Evolutionary conservation across 805 yeast genomes (phyloP), one percentile per base, ranked within the genome.

Genomic region (Saccharomycopsis sp.): DNA sequence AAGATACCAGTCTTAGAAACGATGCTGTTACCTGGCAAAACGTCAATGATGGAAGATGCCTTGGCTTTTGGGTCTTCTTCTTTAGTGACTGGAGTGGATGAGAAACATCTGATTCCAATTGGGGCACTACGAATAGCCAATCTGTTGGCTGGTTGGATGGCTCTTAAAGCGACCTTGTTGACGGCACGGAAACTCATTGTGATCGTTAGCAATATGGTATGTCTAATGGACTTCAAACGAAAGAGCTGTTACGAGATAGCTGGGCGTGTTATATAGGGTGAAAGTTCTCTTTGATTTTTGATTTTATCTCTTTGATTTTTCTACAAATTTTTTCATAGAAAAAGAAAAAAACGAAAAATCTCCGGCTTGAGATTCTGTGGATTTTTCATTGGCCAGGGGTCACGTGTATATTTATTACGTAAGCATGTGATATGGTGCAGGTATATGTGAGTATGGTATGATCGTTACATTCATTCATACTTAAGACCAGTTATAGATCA

Each of bases 1-100:
- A 94, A 79, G 70, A 92, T 82, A 71, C 97, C 97, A 63, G 97
- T 90, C 84, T 94, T 94, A 66, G 97, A 83, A 67, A 93, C 74
- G 67, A 83, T 78, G 69, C 84, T 83, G 84, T 83, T 86, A 73
- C 97, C 97, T 74, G 99, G 99, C 67, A 94, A 77, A 64, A 97
- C 89, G 70, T 88, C 92, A 69, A 93, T 84, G 75, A 93, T 84
- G 56, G 97, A 84, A 70, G 82, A 75, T 60, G 99, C 99, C 82
- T 89, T 89, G 67, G 86, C 81, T 79, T 90, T 87, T 75, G 97
- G 97, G 69, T 92, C 97, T 42, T 60, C 58, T 54, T 61, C 57
- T 19, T 22, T 20, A 17, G 35, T 23, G n/a, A 51, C 12, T 29
- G 53, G 34, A 23, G 62, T 44, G 56, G 58, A 34, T 14, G 60